Evolutionary conservation across 768 basidiomycete species (phyloP), one percentile per base, ranked within the genome.

Genomic region (Rubroboletus satanas): DNA sequence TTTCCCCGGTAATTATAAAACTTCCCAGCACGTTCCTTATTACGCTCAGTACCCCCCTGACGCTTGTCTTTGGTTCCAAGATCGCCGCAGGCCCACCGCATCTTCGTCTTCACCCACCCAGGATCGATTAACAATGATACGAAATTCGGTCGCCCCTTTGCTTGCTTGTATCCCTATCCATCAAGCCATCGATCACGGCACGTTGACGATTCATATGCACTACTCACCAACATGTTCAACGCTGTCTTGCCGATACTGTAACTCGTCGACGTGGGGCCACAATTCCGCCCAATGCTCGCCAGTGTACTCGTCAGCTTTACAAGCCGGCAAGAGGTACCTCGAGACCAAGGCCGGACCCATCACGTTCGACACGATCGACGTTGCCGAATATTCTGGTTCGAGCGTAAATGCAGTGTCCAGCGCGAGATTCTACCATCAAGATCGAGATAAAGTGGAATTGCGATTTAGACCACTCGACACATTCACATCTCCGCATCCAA

Each of bases 101-200:
- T 66, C 26, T 68, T 71, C 65, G 45, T 42, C 77, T 96, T 96
- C 60, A 95, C 93, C 63, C 94, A 95, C 6, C 92, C 93, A 7
- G 93, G 93, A 70, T 96, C 93, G 62, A 96, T 93, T 31, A 96
- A 90, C 66, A 92, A 94, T 6, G 33, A 35, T 12, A 35, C 41
- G n/a, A 50, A 38, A 21, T 58, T 23, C n/a, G 47, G 45, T 18
- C n/a, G 12, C 21, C 55, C 41, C 18, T 45, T 12, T 29, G 12
- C 42, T 49, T 50, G 51, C 21, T 43, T 53, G 45, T 53, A 36
- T 18, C 31, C 38, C 37, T 49, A 15, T 7, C 28, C 42, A 48
- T 62, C 42, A 2, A 47, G 9, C 3, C 32, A 45, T 15, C 32
- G 21, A 32, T 35, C 14, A 23, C 17, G 23, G 21, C 6, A 11